These are phyloP conservation scores for Deuterostichococcus epilithicus DNA, from an alignment of 139 green algal species.

Conservation along the genomic window DNA sequence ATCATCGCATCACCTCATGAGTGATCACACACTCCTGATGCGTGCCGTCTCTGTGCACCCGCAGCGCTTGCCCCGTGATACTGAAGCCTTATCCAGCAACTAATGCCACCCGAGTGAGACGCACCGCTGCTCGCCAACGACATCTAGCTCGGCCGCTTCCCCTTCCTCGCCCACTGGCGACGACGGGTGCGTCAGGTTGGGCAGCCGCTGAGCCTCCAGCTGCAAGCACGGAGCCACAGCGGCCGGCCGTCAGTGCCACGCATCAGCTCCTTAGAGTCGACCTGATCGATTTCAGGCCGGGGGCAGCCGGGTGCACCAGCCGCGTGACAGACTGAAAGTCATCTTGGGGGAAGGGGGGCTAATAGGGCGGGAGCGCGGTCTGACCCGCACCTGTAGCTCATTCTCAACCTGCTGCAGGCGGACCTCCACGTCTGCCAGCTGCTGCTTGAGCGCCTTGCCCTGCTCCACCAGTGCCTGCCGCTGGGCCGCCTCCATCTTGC, in stretches of 20 bases:
- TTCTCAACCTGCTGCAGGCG: constrained; percentile 53
- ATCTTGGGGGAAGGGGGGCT: no score
- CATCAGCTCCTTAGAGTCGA: no score
- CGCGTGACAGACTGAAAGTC: no score
- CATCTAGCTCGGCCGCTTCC: constrained; percentile 37
- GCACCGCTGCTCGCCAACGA: constrained; percentile 31
- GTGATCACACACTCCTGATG: no score
- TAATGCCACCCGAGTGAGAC: neutral
- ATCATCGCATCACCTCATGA: no score
- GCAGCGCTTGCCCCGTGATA: no score
- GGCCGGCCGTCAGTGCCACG: no score
- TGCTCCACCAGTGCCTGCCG: constrained; percentile 68
- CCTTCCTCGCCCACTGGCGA: constrained; percentile 85
- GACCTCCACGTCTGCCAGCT: constrained; percentile 72
- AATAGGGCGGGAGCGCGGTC: no score
- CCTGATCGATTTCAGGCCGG: no score
- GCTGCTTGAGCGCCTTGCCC: constrained; percentile 88
- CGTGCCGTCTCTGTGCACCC: no score
- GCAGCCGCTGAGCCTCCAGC: constrained; percentile 83
- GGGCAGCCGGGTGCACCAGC: no score
- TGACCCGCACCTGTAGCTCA: constrained; percentile 42
- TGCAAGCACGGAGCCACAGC: constrained; percentile 38
- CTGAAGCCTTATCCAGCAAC: no score
- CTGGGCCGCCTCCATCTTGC: constrained; percentile 77
- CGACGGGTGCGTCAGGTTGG: constrained; percentile 91